Evolutionary conservation across 75 land plant species (phyloP), one percentile per base, ranked within the genome.

Genomic region (Pinus tabuliformis): DNA sequence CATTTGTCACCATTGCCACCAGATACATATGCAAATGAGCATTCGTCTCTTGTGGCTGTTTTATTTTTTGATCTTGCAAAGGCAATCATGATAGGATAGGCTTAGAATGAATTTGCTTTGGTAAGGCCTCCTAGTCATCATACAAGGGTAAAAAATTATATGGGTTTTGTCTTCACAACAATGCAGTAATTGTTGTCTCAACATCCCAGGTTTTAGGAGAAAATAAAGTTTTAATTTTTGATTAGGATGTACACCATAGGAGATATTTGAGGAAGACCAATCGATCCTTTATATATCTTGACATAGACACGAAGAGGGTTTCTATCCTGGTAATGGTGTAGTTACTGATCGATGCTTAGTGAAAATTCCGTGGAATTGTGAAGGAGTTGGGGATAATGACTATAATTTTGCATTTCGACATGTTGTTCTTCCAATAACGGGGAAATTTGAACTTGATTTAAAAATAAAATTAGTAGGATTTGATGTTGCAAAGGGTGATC

Each of bases 161-260:
- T 92, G 98, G 99, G 99, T 3, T 97, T 73, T 97, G 98, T 79
- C 87, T 97, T 66, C 99, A 97, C 71, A 97, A 97, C 60, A 97
- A 97, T 86, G 99, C 98, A 30, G 92, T 96, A 62, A 84, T 97
- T 76, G 95, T 95, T 77, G 99, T 93, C 12, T 82, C 85, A 56
- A 91, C 93, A 61, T 91, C 99, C 58, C 91, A 87, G 82, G 78
- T 76, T 81, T 88, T 93, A 61, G 92, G 95, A 63, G 98, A 98
- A 11, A 88, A 91, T 76, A 94, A 84, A 81, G 89, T 97, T n/a
- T 78, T 97, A 15, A 92, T 97, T 75, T 85, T 97, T 76, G 99
- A 97, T 77, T 97, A 98, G 99, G 97, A 97, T 85, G 99, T 97
- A 18, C 99, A 97, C 62, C 99, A 97, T 84, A 98, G 99, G 6